phyloP scores from a whole-genome alignment of 2,329 filamentous ascomycete species.

The Phaeosphaeriaceae sp. region DNA sequence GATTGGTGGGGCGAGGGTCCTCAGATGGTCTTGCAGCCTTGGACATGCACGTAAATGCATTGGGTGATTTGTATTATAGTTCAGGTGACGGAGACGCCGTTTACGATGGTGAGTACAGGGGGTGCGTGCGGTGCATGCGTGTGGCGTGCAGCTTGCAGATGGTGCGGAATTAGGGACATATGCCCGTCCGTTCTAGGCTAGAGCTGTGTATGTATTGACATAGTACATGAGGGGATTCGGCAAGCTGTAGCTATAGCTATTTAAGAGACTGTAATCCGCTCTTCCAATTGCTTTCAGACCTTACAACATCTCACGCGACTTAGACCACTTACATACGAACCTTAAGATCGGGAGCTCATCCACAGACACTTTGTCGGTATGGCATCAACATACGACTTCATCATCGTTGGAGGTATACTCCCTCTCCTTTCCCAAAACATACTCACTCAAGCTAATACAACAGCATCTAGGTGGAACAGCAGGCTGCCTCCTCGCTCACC shows the following conservation, averaged over 20 bases:
- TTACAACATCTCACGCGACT: neutral
- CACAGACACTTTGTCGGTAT: slow-evolving; percentile 9
- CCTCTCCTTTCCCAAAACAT: neutral
- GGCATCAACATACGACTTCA: slow-evolving; percentile 44
- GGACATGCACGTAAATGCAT: too few relatives aligned
- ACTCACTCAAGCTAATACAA: neutral
- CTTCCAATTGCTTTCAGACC: neutral
- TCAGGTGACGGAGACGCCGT: too few relatives aligned
- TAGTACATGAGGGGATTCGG: neutral
- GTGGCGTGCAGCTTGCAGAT: neutral
- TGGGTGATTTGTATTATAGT: neutral
- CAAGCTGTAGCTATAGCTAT: neutral
- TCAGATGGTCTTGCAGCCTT: too few relatives aligned
- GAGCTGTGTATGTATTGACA: neutral
- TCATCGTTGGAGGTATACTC: slow-evolving; percentile 50
- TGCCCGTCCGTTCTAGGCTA: too few relatives aligned
- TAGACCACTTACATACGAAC: neutral
- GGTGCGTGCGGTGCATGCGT: neutral
- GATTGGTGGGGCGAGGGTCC: neutral
- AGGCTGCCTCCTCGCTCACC: slow-evolving; percentile 63
- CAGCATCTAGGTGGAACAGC: slow-evolving; percentile 62
- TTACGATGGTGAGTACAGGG: too few relatives aligned
- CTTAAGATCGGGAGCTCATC: neutral
- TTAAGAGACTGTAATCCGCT: neutral
- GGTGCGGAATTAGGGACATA: neutral